Conservation (phyloP, 805 yeast species). For the Brettanomyces sp. region DNA sequence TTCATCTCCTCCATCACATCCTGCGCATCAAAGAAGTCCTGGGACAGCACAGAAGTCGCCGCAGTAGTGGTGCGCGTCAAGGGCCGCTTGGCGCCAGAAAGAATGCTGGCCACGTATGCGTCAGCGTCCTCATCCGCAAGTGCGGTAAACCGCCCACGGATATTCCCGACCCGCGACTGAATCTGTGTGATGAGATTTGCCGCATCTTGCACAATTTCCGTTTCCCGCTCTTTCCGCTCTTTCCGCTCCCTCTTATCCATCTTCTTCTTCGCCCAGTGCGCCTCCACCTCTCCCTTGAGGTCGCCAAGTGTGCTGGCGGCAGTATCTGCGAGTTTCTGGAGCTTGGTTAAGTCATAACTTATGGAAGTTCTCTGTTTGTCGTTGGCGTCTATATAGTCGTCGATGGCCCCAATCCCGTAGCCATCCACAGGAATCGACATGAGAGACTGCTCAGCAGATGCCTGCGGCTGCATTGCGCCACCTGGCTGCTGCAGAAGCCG, state of each 20-base stretch:
- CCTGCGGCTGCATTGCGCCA: slow-evolving; percentile 1
- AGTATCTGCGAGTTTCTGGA: background rate
- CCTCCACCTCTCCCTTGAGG: background rate
- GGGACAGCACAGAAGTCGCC: slow-evolving; percentile 32
- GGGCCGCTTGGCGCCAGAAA: slow-evolving; percentile 15
- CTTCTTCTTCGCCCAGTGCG: too few relatives aligned
- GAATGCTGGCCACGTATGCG: background rate
- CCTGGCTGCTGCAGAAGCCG: slow-evolving; percentile 5
- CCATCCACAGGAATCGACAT: too few relatives aligned
- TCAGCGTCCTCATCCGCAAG: background rate
- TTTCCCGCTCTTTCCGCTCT: too few relatives aligned
- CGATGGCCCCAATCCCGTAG: too few relatives aligned
- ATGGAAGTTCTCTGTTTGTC: background rate
- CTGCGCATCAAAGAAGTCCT: slow-evolving; percentile 61
- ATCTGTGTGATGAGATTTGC: background rate
- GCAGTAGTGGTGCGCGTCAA: slow-evolving; percentile 20
- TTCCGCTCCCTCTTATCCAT: too few relatives aligned
- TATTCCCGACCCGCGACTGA: background rate
- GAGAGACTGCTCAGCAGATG: too few relatives aligned
- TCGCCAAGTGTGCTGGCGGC: background rate
- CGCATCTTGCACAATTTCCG: too few relatives aligned
- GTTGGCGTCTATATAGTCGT: too few relatives aligned
- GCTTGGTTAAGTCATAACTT: background rate
- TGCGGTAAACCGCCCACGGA: background rate
- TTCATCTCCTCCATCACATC: slow-evolving; percentile 43